Conservation (phyloP, 768 basidiomycete genomes). For the Exidia glandulosa region DNA sequence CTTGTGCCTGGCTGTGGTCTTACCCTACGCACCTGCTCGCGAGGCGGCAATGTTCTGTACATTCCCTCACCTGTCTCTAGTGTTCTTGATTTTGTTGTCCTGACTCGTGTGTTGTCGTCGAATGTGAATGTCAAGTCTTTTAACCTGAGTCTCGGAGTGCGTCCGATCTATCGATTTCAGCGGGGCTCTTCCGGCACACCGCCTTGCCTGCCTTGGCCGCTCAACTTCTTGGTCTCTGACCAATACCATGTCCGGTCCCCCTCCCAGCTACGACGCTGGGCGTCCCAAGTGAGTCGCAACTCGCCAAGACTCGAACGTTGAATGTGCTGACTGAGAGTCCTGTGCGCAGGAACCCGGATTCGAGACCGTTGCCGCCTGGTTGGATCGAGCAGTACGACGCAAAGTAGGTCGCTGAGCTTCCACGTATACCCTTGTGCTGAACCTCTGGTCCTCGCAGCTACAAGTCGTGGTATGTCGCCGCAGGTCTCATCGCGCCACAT, state of each 20-base stretch:
- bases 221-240: neutral
- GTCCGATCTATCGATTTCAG: neutral
- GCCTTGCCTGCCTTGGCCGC: neutral
- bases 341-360: slow-evolving; percentile 36
- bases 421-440: neutral
- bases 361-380: slow-evolving; percentile 34
- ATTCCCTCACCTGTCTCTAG: too few species aligned
- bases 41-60: too few species aligned
- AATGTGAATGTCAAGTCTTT: too few species aligned
- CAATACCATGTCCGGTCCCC: neutral
- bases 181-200: neutral
- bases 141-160: too few species aligned
- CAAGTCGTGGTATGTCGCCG: slow-evolving; percentile 43
- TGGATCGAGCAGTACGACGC: slow-evolving; percentile 59
- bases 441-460: slow-evolving; percentile 33
- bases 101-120: too few species aligned
- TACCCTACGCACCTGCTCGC: too few species aligned
- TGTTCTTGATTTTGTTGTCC: too few species aligned
- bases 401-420: slow-evolving; percentile 35
- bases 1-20: too few species aligned
- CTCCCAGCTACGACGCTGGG: neutral
- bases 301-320: slow-evolving; percentile 30
- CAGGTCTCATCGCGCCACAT: neutral
- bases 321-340: slow-evolving; percentile 14
- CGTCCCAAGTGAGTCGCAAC: neutral